Conservation (phyloP, 176 grass and related monocot species). For the Hordeum vulgare region DNA sequence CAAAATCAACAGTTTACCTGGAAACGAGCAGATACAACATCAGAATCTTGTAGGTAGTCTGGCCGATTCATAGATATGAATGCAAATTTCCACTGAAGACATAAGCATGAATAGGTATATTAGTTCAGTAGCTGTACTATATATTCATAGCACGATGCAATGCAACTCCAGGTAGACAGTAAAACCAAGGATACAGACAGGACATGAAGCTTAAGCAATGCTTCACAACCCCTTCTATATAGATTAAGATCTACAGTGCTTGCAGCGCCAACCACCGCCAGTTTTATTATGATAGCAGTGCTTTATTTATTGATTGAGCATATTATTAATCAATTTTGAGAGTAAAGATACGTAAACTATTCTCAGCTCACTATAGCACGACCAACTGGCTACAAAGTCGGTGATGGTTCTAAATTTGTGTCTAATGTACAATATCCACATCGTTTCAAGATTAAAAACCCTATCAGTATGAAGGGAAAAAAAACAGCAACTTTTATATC, state of each 20-base stretch:
- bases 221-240: neutral
- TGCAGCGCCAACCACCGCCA: neutral
- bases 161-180: constrained; percentile 12
- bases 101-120: neutral
- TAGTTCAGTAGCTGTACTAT: neutral
- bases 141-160: neutral
- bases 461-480: neutral
- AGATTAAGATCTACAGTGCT: neutral
- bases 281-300: neutral
- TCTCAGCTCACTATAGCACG: neutral
- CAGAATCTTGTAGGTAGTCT: constrained; percentile 79
- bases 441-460: neutral
- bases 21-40: constrained; percentile 65
- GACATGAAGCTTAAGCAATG: neutral
- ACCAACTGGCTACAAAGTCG: neutral
- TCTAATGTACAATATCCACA: constrained; percentile 1
- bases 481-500: neutral
- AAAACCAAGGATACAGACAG: neutral
- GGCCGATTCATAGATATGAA: constrained; percentile 82
- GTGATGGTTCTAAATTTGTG: constrained; percentile 1
- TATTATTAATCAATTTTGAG: neutral
- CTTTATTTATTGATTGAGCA: neutral
- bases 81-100: constrained; percentile 84
- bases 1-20: constrained; percentile 47
- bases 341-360: constrained; percentile 9